Conservation (phyloP, 768 basidiomycete species). For the Coprinopsis strossmayeri region DNA sequence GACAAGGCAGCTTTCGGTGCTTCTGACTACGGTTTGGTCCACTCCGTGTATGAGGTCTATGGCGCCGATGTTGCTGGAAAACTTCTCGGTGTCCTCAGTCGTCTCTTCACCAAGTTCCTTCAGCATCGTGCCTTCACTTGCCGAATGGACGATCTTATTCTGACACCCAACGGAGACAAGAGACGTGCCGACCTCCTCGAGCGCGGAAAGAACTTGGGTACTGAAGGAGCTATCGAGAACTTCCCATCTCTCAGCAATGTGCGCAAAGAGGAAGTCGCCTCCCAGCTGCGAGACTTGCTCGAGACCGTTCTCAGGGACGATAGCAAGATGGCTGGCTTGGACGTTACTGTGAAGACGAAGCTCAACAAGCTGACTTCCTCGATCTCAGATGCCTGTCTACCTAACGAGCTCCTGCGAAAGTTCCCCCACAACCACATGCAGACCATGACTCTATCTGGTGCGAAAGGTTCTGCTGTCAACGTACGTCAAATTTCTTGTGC, state of each 20-base stretch:
- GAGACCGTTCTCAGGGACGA: conserved; percentile 94
- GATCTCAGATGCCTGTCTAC: conserved; percentile 84
- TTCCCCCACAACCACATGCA: conserved; percentile 99
- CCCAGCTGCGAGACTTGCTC: conserved; percentile 58
- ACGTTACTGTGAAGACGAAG: conserved; percentile 85
- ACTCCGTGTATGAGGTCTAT: conserved; percentile 95
- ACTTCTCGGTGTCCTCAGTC: conserved; percentile 87
- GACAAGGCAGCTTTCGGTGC: conserved; percentile 99
- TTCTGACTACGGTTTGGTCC: conserved; percentile 91
- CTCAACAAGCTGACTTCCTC: conserved; percentile 83
- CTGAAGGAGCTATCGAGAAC: conserved; percentile 84
- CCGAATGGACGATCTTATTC: conserved; percentile 94
- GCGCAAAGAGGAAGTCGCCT: conserved; percentile 46
- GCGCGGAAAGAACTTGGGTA: conserved; percentile 66
- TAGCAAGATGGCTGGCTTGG: conserved; percentile 94
- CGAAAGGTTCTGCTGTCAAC: conserved; percentile 96
- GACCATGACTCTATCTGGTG: conserved; percentile 95
- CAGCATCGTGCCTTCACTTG: conserved; percentile 98
- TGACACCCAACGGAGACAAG: conserved; percentile 77
- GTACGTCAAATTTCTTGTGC: conserved; percentile 97
- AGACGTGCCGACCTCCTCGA: conserved; percentile 62
- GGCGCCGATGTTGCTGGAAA: conserved; percentile 85
- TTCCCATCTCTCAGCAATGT: conserved; percentile 66
- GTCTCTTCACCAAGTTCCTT: conserved; percentile 94
- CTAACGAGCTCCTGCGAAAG: conserved; percentile 78